phyloP scores from a whole-genome alignment of 805 yeast species.

The Aciculoconidium aculeatum region DNA sequence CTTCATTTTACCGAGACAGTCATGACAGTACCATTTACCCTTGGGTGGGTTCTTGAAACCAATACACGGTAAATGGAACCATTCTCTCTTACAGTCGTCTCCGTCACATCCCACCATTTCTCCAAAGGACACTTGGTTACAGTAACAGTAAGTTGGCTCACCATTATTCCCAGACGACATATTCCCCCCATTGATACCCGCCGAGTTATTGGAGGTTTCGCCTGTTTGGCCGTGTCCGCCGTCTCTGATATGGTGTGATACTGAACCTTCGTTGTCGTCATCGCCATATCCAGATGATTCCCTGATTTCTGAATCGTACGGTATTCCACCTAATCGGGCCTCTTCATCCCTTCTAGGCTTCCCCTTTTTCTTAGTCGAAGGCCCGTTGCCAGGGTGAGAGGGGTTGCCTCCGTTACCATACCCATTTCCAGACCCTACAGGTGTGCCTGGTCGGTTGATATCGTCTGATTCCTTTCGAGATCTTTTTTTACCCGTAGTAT shows the following conservation, averaged over 20 bases:
- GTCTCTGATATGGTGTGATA: constrained; percentile 12
- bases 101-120: constrained; percentile 99
- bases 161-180: constrained; percentile 7
- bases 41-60: constrained; percentile 83
- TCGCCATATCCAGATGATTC: constrained; percentile 7
- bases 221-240: constrained; percentile 10
- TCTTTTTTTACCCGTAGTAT: background rate
- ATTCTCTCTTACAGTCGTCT: constrained; percentile 81
- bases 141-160: constrained; percentile 94
- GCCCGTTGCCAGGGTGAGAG: constrained; percentile 5
- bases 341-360: constrained; percentile 13
- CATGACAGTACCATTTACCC: constrained; percentile 44
- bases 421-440: constrained; percentile 12
- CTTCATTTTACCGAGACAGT: constrained; percentile 31
- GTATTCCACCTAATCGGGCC: background rate
- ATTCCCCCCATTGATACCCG: constrained; percentile 5
- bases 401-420: constrained; percentile 9
- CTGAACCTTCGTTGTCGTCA: constrained; percentile 5
- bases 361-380: constrained; percentile 10
- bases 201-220: no score
- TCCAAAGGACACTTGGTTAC: constrained; percentile 95
- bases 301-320: background rate
- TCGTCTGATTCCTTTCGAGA: background rate
- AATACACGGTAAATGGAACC: constrained; percentile 94
- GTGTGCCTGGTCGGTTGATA: no score